phyloP scores from a whole-genome alignment of 768 basidiomycete species.

The Macrolepiota fuliginosa region DNA sequence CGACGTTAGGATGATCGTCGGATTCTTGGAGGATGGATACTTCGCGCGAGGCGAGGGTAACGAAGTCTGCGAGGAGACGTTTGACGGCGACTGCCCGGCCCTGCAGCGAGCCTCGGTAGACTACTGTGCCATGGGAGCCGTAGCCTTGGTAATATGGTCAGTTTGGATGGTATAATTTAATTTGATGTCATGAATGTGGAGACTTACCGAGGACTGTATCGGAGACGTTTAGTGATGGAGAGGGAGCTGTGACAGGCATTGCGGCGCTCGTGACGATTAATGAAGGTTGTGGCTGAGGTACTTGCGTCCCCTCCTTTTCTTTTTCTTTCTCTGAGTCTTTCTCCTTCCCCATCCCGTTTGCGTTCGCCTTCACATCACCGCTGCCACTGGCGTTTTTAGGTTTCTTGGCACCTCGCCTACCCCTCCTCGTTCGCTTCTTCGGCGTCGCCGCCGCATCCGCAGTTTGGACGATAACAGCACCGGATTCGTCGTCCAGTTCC shows the following conservation, averaged over 20 bases:
- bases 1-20: slow-evolving; percentile 98
- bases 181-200: not conserved
- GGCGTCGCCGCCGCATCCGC: slow-evolving; percentile 29
- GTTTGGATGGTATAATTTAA: too few species aligned
- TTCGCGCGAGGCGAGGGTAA: slow-evolving; percentile 91
- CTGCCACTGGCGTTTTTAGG: slow-evolving; percentile 29
- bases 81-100: slow-evolving; percentile 98
- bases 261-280: slow-evolving; percentile 24
- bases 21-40: slow-evolving; percentile 93
- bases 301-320: slow-evolving; percentile 27
- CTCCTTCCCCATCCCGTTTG: slow-evolving; percentile 14
- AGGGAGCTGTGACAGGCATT: slow-evolving; percentile 21
- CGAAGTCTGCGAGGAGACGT: slow-evolving; percentile 91
- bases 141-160: slow-evolving; percentile 53
- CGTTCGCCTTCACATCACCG: slow-evolving; percentile 39
- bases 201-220: slow-evolving; percentile 70
- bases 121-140: slow-evolving; percentile 96
- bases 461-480: slow-evolving; percentile 18
- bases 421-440: slow-evolving; percentile 44
- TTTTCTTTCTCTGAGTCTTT: slow-evolving; percentile 22
- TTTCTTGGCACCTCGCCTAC: slow-evolving; percentile 55
- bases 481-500: slow-evolving; percentile 21
- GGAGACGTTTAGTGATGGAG: slow-evolving; percentile 65
- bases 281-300: slow-evolving; percentile 19
- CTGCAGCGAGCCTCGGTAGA: slow-evolving; percentile 92